Percentiles rank a stretch among this genome's conserved stretches.
Evolutionary conservation across 345 rosid species (phyloP).

Genomic region (Jatropha curcas): DNA sequence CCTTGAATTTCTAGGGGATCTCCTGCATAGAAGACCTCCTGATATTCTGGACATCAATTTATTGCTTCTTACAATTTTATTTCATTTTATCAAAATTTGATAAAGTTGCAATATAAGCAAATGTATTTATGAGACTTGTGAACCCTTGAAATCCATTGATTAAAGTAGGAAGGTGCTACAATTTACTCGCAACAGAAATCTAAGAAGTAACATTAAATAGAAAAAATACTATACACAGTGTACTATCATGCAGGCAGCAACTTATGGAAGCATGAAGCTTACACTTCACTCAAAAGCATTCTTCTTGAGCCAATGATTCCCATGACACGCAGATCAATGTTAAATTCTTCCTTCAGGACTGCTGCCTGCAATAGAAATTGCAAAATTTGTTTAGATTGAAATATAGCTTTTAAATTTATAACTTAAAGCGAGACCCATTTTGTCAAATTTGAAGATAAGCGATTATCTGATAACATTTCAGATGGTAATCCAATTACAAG

Average conservation of each 20-base stretch:
- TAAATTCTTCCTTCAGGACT: conserved; percentile 89
- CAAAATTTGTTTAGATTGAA: conserved; percentile 6
- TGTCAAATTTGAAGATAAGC: neutral
- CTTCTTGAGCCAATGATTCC: conserved; percentile 78
- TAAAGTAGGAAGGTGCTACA: neutral
- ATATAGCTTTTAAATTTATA: neutral
- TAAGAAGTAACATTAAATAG: neutral
- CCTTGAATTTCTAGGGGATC: neutral
- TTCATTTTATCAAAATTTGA: neutral
- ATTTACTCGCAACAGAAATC: conserved; percentile 3
- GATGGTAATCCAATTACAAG: neutral
- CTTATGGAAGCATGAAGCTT: conserved; percentile 36
- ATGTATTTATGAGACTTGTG: neutral
- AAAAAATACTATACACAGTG: neutral
- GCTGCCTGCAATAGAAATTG: conserved; percentile 58
- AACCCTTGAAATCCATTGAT: neutral
- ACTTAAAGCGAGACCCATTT: neutral
- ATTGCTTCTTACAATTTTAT: neutral
- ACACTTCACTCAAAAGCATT: conserved; percentile 88
- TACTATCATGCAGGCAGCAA: neutral
- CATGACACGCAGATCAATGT: conserved; percentile 95
- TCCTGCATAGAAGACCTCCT: no score
- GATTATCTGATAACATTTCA: neutral
- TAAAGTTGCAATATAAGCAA: neutral
- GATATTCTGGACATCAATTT: neutral